A percentile compares a stretch with the other conserved stretches of the same genome.
These are phyloP conservation scores for Cairneyella variabilis DNA, from an alignment of 495 filamentous ascomycete species.

Conservation along the genomic window DNA sequence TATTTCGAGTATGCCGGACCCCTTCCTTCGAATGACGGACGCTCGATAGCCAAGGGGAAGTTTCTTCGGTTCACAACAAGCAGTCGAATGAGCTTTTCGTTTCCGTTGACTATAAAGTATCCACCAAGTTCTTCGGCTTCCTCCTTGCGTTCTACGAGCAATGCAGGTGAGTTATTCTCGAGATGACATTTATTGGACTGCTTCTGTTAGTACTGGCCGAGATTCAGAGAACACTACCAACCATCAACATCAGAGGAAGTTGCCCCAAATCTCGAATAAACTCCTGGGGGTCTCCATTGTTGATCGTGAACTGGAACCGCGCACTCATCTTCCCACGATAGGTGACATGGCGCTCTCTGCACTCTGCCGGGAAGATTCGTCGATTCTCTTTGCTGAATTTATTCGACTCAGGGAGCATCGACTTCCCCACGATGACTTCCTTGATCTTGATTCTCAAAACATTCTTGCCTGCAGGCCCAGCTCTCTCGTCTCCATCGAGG, in stretches of 20 bases:
- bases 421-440: slow-evolving; percentile 74
- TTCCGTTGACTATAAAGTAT: slow-evolving; percentile 94
- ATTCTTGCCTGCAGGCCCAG: slow-evolving; percentile 57
- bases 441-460: slow-evolving; percentile 67
- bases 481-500: slow-evolving; percentile 68
- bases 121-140: slow-evolving; percentile 91
- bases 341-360: slow-evolving; percentile 86
- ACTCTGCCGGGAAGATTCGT: slow-evolving; percentile 88
- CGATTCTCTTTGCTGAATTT: slow-evolving; percentile 71
- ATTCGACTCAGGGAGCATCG: slow-evolving; percentile 69
- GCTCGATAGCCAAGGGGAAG: slow-evolving; percentile 89
- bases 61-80: slow-evolving; percentile 85
- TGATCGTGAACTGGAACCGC: slow-evolving; percentile 76
- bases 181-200: slow-evolving; percentile 88
- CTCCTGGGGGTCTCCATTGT: slow-evolving; percentile 78
- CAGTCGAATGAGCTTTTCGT: slow-evolving; percentile 92
- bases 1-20: slow-evolving; percentile 82
- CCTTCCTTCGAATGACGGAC: slow-evolving; percentile 80
- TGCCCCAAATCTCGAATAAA: slow-evolving; percentile 79
- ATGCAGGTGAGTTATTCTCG: slow-evolving; percentile 73
- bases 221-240: slow-evolving; percentile 30
- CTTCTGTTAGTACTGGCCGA: slow-evolving; percentile 14
- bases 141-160: slow-evolving; percentile 81
- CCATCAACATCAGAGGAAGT: slow-evolving; percentile 89
- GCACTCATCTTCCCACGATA: slow-evolving; percentile 85